Conservation (phyloP, 331 rosid species). For the Dryas integrifolia region DNA sequence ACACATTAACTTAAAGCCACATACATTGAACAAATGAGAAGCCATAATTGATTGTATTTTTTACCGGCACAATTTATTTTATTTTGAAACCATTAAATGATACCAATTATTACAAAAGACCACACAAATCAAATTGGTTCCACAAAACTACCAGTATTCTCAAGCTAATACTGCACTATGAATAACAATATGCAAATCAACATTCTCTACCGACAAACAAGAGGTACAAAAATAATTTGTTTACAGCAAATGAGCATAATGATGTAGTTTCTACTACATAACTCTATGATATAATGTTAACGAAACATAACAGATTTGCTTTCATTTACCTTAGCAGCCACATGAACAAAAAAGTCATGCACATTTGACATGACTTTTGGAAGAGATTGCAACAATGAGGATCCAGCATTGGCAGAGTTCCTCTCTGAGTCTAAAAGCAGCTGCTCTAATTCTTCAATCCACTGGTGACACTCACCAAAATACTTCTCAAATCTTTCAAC, state of each 20-base stretch:
- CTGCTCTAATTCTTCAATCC: slow-evolving; percentile 96
- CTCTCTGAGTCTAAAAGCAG: slow-evolving; percentile 66
- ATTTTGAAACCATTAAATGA: background rate
- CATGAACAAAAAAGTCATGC: slow-evolving; percentile 91
- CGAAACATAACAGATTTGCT: slow-evolving; percentile 11
- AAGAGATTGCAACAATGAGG: slow-evolving; percentile 80
- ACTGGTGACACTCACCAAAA: slow-evolving; percentile 76
- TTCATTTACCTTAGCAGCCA: slow-evolving; percentile 83
- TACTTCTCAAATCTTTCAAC: slow-evolving; percentile 85
- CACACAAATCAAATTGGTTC: background rate
- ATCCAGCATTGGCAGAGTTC: slow-evolving; percentile 51
- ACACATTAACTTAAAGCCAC: background rate
- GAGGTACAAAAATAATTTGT: background rate
- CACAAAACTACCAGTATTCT: background rate
- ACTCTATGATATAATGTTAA: background rate
- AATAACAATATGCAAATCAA: background rate
- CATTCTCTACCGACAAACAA: background rate
- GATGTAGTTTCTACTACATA: background rate
- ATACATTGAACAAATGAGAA: background rate
- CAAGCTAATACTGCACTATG: background rate
- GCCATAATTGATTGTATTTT: background rate
- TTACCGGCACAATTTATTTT: background rate
- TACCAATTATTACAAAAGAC: background rate
- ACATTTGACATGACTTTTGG: slow-evolving; percentile 93
- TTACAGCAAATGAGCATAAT: background rate